Evolutionary conservation across 768 basidiomycete genomes (phyloP), one percentile per base, ranked within the genome.

Genomic region (Pholiota conissans): DNA sequence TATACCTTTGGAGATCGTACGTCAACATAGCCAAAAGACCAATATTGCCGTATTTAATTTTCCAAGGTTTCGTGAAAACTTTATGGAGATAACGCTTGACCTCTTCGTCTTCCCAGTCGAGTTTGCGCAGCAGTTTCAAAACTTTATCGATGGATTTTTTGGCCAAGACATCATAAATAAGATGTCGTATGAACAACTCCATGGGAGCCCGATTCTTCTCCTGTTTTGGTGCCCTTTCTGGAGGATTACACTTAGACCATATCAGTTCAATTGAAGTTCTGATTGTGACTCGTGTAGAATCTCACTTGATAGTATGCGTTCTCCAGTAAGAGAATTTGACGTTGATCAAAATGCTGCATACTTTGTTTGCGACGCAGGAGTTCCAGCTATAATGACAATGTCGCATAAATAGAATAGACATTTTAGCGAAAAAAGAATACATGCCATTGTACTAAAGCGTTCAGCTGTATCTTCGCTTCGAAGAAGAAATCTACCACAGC

Each of bases 21-120:
- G 95, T 90, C 57, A 98, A 77, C 85, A 97, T 96, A 10, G 97
- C 95, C 49, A 98, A 78, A 27, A 97, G 79, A 55, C 87, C 83
- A 64, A 99, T 85, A 66, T 92, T 96, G 58, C 87, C 81, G 68
- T 89, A 98, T 67, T 94, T 96, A 74, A 98, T 84, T 70, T 98
- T 98, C 95, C 96, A 97, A 2, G 96, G 91, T 66, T 97, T 96
- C n/a, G 91, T 92, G 75, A 99, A 99, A 37, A 92, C 84, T 68
- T 92, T 91, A 75, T 89, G 86, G 6, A 98, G 78, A 22, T 82
- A 83, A 26, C 79, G 79, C 35, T 82, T 81, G 28, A 90, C 76
- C 22, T 73, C 59, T 6, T 74, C 70, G 68, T 93, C 86, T n/a
- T 96, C 92, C 97, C 97, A 99, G 65, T 98, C 89, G 46, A 98